Base-by-base conservation (phyloP, 1,284 basidiomycete genomes). In the Phellopilus nigrolimitatus region DNA sequence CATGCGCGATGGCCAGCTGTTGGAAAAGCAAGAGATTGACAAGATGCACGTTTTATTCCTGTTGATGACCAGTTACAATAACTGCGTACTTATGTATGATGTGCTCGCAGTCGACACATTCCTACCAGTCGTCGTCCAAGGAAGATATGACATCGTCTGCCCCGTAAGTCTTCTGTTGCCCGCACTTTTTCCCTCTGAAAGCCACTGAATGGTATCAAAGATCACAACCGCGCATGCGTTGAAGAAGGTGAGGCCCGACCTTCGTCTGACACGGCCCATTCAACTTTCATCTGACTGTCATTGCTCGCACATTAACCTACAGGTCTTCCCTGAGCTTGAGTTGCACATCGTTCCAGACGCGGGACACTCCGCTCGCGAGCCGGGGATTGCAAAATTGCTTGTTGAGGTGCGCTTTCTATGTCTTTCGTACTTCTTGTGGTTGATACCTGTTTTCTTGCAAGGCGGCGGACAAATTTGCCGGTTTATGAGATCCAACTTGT, bases 41-140 rank as follows among this genome's bases (percentile, higher is more conserved):
- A 95, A 94, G 72, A 97, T 97, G 90, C 87, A 59, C 38, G 79
- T 61, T n/a, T n/a, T n/a, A n/a, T n/a, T n/a, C n/a, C n/a, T n/a
- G 10, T 10, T 43, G 6, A 15, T 3, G 15, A 37, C 24, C 36
- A 33, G 43, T 34, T 33, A 41, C 36, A 1, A 33, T 24, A 30
- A 36, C 28, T 52, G 57, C 37, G 53, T 34, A 54, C 38, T 54
- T 39, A 40, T 21, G 27, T 28, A 57, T 63, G 48, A 65, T 66
- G 45, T 40, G 34, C 28, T 40, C 49, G 13, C 56, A 92, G 88
- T 59, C 88, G 89, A 17, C 83, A 92, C 67, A 90, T 94, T 57
- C 93, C 94, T 4, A 82, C 82, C n/a, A 4, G 71, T 85, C 36
- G 80, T 93, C 34, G 82, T 95, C 3, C 94, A 97, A 74, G 95